Evolutionary conservation across 129 eudicot species (phyloP).

Genomic region (Arctium minus): DNA sequence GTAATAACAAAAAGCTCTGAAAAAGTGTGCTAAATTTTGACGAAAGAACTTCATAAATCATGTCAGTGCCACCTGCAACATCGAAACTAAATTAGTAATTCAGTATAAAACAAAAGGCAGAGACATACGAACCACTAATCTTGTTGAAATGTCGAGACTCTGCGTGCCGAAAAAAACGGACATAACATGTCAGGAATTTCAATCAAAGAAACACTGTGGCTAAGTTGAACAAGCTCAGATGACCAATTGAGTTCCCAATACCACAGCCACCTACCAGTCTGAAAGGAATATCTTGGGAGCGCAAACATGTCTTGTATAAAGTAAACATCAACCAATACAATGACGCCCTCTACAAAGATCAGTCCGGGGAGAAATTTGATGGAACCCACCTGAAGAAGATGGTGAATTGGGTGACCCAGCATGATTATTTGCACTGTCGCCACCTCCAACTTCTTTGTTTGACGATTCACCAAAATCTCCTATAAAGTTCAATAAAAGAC

Average conservation of each 20-base stretch:
- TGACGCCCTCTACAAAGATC: conserved; percentile 84
- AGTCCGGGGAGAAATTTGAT: conserved; percentile 94
- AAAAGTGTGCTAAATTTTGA: conserved; percentile 5
- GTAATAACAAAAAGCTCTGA: background rate
- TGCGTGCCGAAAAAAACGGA: conserved; percentile 50
- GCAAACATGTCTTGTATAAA: conserved; percentile 63
- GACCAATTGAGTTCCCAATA: conserved; percentile 77
- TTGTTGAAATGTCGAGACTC: conserved; percentile 53
- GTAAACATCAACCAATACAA: conserved; percentile 66
- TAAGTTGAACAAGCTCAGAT: conserved; percentile 69
- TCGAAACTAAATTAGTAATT: conserved; percentile 47
- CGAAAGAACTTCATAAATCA: conserved; percentile 11
- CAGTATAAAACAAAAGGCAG: conserved; percentile 57
- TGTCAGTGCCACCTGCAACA: conserved; percentile 64
- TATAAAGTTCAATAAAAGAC: conserved; percentile 14
- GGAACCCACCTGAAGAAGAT: conserved; percentile 99
- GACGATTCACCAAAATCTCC: conserved; percentile 88
- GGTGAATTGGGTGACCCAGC: conserved; percentile 86
- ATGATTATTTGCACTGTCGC: conserved; percentile 41
- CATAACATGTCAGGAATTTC: conserved; percentile 61
- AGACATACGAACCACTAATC: conserved; percentile 90
- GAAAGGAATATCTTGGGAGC: conserved; percentile 54
- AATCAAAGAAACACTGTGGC: conserved; percentile 82
- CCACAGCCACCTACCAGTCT: conserved; percentile 91
- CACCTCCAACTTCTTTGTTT: conserved; percentile 66